Evolutionary conservation across 768 basidiomycete species (phyloP).

Genomic region (Hericium coralloides): DNA sequence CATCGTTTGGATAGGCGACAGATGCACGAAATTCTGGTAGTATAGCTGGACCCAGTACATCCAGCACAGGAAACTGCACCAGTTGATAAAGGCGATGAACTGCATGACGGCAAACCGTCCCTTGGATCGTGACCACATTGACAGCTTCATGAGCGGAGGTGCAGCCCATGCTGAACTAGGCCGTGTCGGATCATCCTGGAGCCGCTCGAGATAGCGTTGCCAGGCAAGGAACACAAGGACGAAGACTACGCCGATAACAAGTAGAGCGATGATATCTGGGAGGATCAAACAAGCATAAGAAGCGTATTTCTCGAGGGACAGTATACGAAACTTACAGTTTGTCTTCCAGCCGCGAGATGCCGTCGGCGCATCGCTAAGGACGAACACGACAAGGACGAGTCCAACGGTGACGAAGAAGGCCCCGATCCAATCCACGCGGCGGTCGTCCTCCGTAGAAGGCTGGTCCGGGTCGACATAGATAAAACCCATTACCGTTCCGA

Average conservation of each 20-base stretch:
- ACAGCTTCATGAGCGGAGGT: conserved; percentile 57
- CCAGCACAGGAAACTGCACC: conserved; percentile 50
- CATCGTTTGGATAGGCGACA: conserved; percentile 52
- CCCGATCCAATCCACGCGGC: conserved; percentile 71
- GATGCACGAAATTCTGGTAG: conserved; percentile 55
- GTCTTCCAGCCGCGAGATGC: conserved; percentile 56
- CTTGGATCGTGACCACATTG: conserved; percentile 53
- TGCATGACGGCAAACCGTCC: conserved; percentile 58
- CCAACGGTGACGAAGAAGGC: conserved; percentile 56
- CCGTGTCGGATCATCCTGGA: conserved; percentile 10
- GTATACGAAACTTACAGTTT: conserved; percentile 11
- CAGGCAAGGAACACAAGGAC: conserved; percentile 51
- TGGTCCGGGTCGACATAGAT: conserved; percentile 56
- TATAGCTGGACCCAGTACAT: conserved; percentile 55
- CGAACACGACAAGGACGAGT: conserved; percentile 63
- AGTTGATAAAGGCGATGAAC: conserved; percentile 53
- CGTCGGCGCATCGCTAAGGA: conserved; percentile 57
- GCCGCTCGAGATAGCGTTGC: conserved; percentile 51
- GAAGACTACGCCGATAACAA: conserved; percentile 53
- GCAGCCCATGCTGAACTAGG: conserved; percentile 26
- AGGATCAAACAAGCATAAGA: not conserved
- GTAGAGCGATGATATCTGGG: conserved; percentile 61
- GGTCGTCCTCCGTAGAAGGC: conserved; percentile 20
- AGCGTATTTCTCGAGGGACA: conserved; percentile 13
- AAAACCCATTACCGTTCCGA: conserved; percentile 44